Evolutionary conservation across 148 eudicot genomes (phyloP).

Genomic region (Rhododendron vialii): DNA sequence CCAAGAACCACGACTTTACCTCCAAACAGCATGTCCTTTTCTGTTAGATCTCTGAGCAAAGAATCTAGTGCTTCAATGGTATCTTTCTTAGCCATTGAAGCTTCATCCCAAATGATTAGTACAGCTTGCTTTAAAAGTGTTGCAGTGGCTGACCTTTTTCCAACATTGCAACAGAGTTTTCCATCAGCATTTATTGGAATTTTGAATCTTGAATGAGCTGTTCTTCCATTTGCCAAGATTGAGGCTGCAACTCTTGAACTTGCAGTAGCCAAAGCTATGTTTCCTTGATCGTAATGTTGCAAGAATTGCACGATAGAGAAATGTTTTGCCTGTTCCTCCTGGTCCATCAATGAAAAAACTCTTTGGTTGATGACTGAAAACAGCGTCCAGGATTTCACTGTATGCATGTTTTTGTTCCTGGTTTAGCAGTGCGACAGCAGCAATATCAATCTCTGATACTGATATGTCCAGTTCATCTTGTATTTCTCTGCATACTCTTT

Average conservation of each 20-base stretch:
- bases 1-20: neutral
- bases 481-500: neutral
- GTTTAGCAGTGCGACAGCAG: neutral
- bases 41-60: no score
- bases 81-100: neutral
- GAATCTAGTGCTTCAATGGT: neutral
- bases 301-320: no score
- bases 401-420: neutral
- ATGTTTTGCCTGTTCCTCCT: no score
- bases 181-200: neutral
- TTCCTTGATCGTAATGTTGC: no score
- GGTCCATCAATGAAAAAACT: neutral
- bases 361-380: no score
- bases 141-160: no score
- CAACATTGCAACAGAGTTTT: no score
- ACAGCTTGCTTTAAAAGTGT: neutral
- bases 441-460: neutral
- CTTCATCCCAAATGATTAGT: neutral
- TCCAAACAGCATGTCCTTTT: no score
- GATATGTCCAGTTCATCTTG: neutral
- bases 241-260: no score
- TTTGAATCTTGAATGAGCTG: no score
- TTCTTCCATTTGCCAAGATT: no score
- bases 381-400: fast-evolving
- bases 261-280: no score